Evolutionary conservation across 1,284 basidiomycete genomes (phyloP), one percentile per base, ranked within the genome.

Genomic region (Stereum hirsutum): DNA sequence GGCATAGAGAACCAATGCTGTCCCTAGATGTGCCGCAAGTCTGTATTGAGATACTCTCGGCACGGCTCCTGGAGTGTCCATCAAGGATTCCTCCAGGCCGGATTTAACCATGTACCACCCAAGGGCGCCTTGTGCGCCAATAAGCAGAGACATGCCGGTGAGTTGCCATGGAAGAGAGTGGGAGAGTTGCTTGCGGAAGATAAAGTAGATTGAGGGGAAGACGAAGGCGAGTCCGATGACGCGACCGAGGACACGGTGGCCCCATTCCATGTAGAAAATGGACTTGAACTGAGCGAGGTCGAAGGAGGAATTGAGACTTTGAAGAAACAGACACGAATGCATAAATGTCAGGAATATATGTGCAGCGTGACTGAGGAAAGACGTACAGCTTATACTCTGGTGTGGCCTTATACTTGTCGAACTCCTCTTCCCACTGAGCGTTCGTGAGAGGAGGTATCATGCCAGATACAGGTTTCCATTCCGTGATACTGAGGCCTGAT

Each of bases 21-120:
- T 77, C 14, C 88, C 86, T 11, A 99, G 75, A 62, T 99, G 96
- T 21, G 93, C 89, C 0, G 95, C 95, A 14, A 99, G 78, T 6
- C 96, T 77, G 64, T 99, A 99, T 61, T 99, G 96, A 27, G 89
- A 94, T 12, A 99, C 96, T 2, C 96, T 83, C 1, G 96, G 91
- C 7, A 93, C 83, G 11, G 83, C 80, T n/a, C 81, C 82, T 12
- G 89, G 88, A 15, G 74, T 84, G 10, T 81, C 75, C 65, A 96
- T 71, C 45, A 92, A 70, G 15, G 86, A 75, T 46, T 90, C 79
- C 54, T 92, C 87, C 10, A 99, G 70, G 1, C 96, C 96, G 8
- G 91, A 95, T 59, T 96, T 89, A 48, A 99, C 96, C 96, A 99
- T 99, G 71, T 96, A 96, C 96, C 96, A 99, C 23, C 96, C 96